Evolutionary conservation across 2,329 filamentous ascomycete genomes (phyloP).

Genomic region (Talaromyces sp.): DNA sequence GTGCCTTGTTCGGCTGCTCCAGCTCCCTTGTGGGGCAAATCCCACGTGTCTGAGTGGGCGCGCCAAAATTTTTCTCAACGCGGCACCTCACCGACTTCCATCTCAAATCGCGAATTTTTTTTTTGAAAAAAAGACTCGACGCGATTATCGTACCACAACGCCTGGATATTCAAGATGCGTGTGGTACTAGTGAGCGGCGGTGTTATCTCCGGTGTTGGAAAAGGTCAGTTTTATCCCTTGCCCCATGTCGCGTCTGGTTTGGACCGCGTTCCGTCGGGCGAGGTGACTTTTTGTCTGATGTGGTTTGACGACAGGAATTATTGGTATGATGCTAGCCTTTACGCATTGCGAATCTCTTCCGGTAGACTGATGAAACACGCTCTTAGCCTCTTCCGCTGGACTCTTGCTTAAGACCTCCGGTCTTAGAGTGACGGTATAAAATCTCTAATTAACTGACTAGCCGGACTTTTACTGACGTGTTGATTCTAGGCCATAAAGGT

Average conservation of each 20-base stretch:
- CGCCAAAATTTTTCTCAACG: not conserved
- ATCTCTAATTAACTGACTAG: constrained; percentile 32
- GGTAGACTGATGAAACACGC: not conserved
- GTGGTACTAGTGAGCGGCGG: constrained; percentile 3
- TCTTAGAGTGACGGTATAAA: constrained; percentile 66
- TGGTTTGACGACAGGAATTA: not conserved
- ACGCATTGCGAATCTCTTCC: not conserved
- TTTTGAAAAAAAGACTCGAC: not conserved
- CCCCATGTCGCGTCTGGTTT: not conserved
- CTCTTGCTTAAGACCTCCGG: constrained; percentile 75
- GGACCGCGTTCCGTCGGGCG: not conserved
- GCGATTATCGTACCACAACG: not conserved
- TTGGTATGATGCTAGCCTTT: not conserved
- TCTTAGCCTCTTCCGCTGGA: constrained; percentile 62
- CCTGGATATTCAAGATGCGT: constrained; percentile 1
- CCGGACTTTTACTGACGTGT: not conserved
- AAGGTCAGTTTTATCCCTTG: constrained; percentile 18
- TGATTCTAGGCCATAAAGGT: constrained; percentile 1
- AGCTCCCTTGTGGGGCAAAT: not conserved
- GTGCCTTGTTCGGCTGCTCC: not conserved
- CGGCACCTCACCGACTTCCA: not conserved
- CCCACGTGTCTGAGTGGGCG: not conserved
- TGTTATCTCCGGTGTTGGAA: constrained; percentile 5
- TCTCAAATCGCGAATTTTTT: not conserved
- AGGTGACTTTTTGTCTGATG: not conserved